A percentile compares a stretch with the other conserved stretches of the same genome.
Conservation (phyloP, 768 basidiomycete genomes). For the Hemileccinum impolitum region DNA sequence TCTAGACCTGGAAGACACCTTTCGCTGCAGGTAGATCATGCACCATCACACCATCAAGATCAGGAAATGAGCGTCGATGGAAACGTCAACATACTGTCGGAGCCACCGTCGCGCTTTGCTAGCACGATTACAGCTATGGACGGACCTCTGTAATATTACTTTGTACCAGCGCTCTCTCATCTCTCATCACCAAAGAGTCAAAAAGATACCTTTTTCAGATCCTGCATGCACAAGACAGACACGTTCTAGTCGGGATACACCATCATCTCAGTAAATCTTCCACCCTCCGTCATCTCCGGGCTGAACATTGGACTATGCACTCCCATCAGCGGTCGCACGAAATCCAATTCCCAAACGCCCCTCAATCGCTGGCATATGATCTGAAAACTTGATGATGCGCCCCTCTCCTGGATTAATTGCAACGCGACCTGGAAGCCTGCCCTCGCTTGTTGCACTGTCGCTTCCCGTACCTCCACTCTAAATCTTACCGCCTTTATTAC, state of each 20-base stretch:
- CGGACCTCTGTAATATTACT: conserved; percentile 20
- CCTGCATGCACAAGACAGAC: conserved; percentile 10
- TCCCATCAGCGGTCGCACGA: conserved; percentile 19
- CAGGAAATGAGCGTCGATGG: conserved; percentile 31
- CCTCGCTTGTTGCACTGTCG: conserved; percentile 37
- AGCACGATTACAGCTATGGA: conserved; percentile 40
- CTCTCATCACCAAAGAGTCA: neutral
- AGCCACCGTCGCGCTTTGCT: conserved; percentile 33
- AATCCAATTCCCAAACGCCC: conserved; percentile 68
- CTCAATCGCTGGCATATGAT: conserved; percentile 63
- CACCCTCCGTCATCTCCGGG: conserved; percentile 28
- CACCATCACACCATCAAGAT: conserved; percentile 9
- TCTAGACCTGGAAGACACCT: conserved; percentile 62
- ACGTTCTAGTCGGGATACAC: conserved; percentile 28
- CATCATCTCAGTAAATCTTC: conserved; percentile 22
- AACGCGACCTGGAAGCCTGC: conserved; percentile 57
- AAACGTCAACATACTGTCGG: conserved; percentile 23
- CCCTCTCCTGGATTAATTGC: conserved; percentile 78
- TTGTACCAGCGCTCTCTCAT: neutral
- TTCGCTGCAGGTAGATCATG: conserved; percentile 23
- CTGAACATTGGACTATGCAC: conserved; percentile 23
- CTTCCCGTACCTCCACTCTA: conserved; percentile 67
- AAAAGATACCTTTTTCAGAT: conserved; percentile 11
- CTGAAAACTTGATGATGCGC: conserved; percentile 80
- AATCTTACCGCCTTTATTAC: conserved; percentile 74